Base-by-base conservation (phyloP, 2,329 filamentous ascomycete species). In the Coniella vitis region DNA sequence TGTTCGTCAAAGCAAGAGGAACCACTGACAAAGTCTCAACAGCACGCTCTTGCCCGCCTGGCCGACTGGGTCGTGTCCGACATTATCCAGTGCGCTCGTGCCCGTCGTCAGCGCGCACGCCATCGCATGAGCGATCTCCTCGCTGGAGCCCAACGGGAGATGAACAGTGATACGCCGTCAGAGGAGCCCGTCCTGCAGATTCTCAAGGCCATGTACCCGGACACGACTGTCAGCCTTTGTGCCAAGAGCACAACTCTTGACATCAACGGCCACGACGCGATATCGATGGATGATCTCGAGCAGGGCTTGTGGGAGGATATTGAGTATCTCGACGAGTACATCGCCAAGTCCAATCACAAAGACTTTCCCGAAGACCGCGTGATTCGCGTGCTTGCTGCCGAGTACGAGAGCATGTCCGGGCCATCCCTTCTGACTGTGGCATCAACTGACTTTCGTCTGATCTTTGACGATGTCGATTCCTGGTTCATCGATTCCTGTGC, bases 401-500 rank as follows among this genome's bases (percentile, higher is more conserved):
- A 29, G 25, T 29, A 29, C 25, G 25, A 29, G 10, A 29, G 25
- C 25, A 29, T 29, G 59, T 73, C 0, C 68, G 71, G 4, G 62
- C 63, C 0, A 62, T 73, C 12, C 57, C 62, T 13, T 0, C 58
- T 74, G 0, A 59, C 69, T 0, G 63, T 73, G 2, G 63, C 63
- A 2, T 69, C 66, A 1, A 67, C 61, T 1, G 64, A 73, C 2
- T 63, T 73, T n/a, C 65, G 66, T 25, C 54, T 60, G 1, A 65
- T 74, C 4, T 72, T 72, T 42, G 71, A 74, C 39, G 71, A 74
- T 37, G 57, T 72, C 1, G 71, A 74, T 47, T 56, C 67, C 1
- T 72, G 69, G 66, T 73, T 74, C 38, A 59, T 73, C 0, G 61
- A 69, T 4, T 61, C 60, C 4, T 72, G 69, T 41, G 65, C 70